Conservation (phyloP, 2,329 filamentous ascomycete genomes). For the Fusarium sp. region DNA sequence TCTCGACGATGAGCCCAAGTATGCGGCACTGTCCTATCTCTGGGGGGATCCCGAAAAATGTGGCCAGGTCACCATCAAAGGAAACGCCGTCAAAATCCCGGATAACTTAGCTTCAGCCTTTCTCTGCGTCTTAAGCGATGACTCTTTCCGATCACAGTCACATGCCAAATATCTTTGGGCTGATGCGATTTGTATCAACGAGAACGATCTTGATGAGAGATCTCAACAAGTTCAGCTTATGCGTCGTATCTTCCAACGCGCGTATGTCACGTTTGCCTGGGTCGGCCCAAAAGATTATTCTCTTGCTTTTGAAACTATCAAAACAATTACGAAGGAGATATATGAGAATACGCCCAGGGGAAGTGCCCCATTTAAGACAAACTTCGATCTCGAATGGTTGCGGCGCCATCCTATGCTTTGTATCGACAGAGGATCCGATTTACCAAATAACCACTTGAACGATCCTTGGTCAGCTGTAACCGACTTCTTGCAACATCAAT, state of each 20-base stretch:
- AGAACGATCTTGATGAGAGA: not conserved
- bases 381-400: not conserved
- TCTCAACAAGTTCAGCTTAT: constrained; percentile 14
- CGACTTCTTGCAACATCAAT: not conserved
- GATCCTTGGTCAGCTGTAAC: not conserved
- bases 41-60: not conserved
- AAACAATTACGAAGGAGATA: not conserved
- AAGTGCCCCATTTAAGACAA: not conserved
- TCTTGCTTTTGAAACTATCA: not conserved
- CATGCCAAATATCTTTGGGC: not conserved
- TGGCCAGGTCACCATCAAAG: not conserved
- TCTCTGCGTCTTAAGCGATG: not conserved
- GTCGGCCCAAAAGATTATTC: not conserved
- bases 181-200: constrained; percentile 4
- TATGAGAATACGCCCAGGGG: not conserved
- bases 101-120: constrained; percentile 7
- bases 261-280: not conserved
- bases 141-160: not conserved
- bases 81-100: not conserved
- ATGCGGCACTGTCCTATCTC: constrained; percentile 11
- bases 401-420: not conserved
- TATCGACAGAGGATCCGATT: not conserved
- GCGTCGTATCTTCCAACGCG: not conserved
- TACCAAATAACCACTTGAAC: not conserved
- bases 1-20: constrained; percentile 1